A percentile compares a stretch with the other conserved stretches of the same genome.
phyloP scores from a whole-genome alignment of 371 early-diverging fungal species.

The Mucor mucedo region DNA sequence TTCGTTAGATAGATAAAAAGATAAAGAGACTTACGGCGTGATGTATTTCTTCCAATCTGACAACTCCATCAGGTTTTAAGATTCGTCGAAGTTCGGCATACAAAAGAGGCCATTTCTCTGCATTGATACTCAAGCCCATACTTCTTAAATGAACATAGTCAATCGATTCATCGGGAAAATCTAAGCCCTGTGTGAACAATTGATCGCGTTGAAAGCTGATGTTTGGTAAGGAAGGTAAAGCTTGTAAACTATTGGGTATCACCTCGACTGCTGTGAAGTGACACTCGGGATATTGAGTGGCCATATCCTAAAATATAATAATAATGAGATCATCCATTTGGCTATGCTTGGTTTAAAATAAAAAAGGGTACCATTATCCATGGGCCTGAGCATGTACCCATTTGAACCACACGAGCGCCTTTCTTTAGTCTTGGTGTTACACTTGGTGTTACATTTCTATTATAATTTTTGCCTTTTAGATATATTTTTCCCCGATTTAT shows the following conservation, averaged over 20 bases:
- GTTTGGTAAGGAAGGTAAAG: slow-evolving; percentile 34
- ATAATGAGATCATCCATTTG: neutral
- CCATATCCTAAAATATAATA: slow-evolving; percentile 39
- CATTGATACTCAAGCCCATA: slow-evolving; percentile 19
- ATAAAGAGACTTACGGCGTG: slow-evolving; percentile 30
- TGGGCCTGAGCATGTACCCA: slow-evolving; percentile 25
- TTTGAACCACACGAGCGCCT: slow-evolving; percentile 29
- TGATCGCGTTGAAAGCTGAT: slow-evolving; percentile 17
- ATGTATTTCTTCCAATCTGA: slow-evolving; percentile 42
- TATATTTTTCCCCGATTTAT: neutral
- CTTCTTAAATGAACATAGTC: slow-evolving; percentile 40
- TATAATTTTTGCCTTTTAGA: neutral
- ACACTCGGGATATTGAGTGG: slow-evolving; percentile 41
- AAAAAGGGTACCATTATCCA: slow-evolving; percentile 27
- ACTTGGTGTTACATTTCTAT: slow-evolving; percentile 27
- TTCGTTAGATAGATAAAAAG: neutral
- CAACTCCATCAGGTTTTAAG: slow-evolving; percentile 43
- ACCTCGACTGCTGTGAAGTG: slow-evolving; percentile 34
- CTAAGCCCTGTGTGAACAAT: neutral
- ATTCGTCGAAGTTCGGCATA: slow-evolving; percentile 34
- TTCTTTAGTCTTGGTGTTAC: slow-evolving; percentile 25
- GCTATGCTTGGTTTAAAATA: neutral
- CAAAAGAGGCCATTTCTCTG: slow-evolving; percentile 17
- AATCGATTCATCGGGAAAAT: slow-evolving; percentile 25
- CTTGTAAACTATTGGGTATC: slow-evolving; percentile 17